Evolutionary conservation across 2,329 filamentous ascomycete genomes (phyloP), one percentile per base, ranked within the genome.

Genomic region (Colletotrichum tropicale): DNA sequence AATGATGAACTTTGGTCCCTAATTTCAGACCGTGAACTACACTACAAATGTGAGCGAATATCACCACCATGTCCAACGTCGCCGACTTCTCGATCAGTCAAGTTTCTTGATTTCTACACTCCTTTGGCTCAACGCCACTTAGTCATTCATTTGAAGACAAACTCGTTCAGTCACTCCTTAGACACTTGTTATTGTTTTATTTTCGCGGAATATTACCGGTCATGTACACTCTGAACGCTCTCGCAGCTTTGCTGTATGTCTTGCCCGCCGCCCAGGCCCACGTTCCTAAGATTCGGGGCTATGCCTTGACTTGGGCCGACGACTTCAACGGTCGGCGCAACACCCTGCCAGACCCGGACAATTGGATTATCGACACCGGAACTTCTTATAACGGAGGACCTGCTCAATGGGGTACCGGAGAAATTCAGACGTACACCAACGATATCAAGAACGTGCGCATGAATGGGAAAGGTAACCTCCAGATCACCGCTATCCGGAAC

Each of bases 321-420:
- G 60, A 64, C n/a, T 64, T 64, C 9, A 36, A n/a, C 3, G 60
- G 60, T 28, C 30, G 30, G 12, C 18, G 30, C 28, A 36, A 36
- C 26, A 36, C 60, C 30, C 81, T 83, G 7, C 84, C 85, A 4
- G 83, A 83, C 48, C 58, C 80, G 28, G 78, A 80, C 26, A 88
- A 86, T 77, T 89, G 88, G 88, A 81, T 82, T 38, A 76, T 85
- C 67, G 83, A 86, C 77, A 80, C 81, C 18, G 88, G 88, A 64
- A 89, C 86, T 1, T 77, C 78, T 18, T 90, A 89, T 73, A 82
- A 86, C 2, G 85, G 85, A 30, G 87, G 88, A 1, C 80, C 87
- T 0, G 71, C 80, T 6, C 81, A 85, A 70, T 89, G 88, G 88
- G 88, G 88, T 52, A 90, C 88, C 6, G 83, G 84, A 70, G 88